A percentile compares a stretch with the other conserved stretches of the same genome.
These are phyloP conservation scores for Globisporangium perplexum DNA, from an alignment of 352 stramenopile genomes.

Conservation along the genomic window DNA sequence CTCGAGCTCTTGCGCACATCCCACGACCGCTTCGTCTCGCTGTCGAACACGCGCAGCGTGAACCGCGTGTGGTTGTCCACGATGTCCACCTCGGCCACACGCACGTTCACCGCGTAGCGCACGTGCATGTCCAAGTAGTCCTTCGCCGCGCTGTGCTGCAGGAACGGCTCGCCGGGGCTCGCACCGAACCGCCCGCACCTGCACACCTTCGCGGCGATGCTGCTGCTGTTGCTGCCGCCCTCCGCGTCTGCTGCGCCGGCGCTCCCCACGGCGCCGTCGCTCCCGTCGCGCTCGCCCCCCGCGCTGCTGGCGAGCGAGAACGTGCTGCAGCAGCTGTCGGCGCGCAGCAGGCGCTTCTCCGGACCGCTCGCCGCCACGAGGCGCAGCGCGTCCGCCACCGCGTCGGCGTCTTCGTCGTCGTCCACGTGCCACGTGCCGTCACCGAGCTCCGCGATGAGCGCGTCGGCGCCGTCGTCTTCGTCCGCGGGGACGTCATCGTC, in stretches of 20 bases:
- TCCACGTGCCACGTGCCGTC: constrained; percentile 21
- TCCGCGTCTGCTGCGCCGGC: background rate
- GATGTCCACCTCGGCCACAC: constrained; percentile 33
- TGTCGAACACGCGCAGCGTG: constrained; percentile 41
- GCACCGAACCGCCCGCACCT: background rate
- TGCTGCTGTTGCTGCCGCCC: background rate
- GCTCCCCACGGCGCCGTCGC: too few relatives aligned
- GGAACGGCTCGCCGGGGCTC: constrained; percentile 14
- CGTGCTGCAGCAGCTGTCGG: constrained; percentile 16
- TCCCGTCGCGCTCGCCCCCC: too few relatives aligned
- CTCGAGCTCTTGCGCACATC: constrained; percentile 49
- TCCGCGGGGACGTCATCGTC: constrained; percentile 16
- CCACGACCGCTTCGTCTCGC: constrained; percentile 54
- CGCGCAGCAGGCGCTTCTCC: constrained; percentile 18
- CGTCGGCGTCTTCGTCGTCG: constrained; percentile 19
- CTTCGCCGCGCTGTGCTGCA: constrained; percentile 20
- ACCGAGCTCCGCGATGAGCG: constrained; percentile 31
- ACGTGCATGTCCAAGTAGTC: constrained; percentile 48
- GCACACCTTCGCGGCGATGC: background rate
- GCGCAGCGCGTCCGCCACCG: constrained; percentile 5
- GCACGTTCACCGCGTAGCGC: constrained; percentile 36
- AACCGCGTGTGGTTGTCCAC: constrained; percentile 29
- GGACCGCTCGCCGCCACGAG: constrained; percentile 10
- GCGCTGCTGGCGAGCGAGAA: constrained; percentile 5
- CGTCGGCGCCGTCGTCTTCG: constrained; percentile 26